phyloP scores from a whole-genome alignment of 2,329 filamentous ascomycete genomes.

The Colletotrichum sp. region DNA sequence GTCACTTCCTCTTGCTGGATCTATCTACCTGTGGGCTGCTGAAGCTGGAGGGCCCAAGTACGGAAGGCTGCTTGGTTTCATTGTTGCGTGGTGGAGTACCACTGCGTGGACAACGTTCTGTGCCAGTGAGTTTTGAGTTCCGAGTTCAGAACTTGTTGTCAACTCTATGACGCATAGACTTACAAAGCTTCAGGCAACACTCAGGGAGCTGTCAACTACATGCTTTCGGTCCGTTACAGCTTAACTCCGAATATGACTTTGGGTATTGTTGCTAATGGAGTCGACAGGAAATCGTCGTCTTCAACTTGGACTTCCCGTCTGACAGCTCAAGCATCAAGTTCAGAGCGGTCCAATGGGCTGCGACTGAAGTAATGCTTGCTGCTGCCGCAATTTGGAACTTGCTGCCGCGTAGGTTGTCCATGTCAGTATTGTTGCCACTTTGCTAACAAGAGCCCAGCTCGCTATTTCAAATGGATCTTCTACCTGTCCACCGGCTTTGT shows the following conservation, averaged over 20 bases:
- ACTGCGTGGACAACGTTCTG: slow-evolving; percentile 67
- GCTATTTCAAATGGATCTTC: slow-evolving; percentile 54
- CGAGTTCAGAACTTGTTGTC: fast-evolving
- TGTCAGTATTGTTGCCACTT: fast-evolving
- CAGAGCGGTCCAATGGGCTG: slow-evolving; percentile 65
- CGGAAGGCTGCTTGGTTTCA: slow-evolving; percentile 61
- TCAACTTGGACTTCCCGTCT: slow-evolving; percentile 58
- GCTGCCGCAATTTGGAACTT: slow-evolving; percentile 55
- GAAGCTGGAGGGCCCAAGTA: slow-evolving; percentile 60
- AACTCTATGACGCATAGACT: background rate
- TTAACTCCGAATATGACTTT: background rate
- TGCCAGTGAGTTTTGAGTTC: slow-evolving; percentile 40
- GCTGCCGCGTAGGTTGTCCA: slow-evolving; percentile 47
- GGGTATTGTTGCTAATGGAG: background rate
- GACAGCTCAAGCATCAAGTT: slow-evolving; percentile 59
- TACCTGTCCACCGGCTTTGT: slow-evolving; percentile 54
- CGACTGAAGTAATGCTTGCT: slow-evolving; percentile 55
- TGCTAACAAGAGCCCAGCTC: slow-evolving; percentile 32
- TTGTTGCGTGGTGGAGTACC: slow-evolving; percentile 70
- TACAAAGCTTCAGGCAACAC: slow-evolving; percentile 43
- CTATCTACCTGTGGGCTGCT: slow-evolving; percentile 67
- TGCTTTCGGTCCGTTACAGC: slow-evolving; percentile 48
- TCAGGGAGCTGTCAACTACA: slow-evolving; percentile 55
- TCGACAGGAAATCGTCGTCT: slow-evolving; percentile 59
- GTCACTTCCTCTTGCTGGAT: slow-evolving; percentile 61